Base-by-base conservation (phyloP, 345 rosid species). In the Acer saccharum region DNA sequence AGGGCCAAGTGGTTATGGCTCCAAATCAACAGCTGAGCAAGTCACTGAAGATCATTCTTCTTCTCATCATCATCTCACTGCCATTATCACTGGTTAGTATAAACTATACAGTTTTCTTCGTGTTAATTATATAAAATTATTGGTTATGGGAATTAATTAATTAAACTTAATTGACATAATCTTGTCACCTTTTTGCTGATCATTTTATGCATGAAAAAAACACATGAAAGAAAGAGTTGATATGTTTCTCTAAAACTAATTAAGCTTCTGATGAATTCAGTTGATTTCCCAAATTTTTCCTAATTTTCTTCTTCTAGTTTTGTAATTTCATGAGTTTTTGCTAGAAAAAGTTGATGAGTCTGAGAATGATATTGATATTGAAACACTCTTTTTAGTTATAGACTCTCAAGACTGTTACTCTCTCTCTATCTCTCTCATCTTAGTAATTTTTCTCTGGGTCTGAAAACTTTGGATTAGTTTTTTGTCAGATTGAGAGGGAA, bases 1-100 rank as follows among this genome's bases (percentile, higher is more conserved):
- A 46, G 99, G 98, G n/a, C 93, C 99, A 16, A 95, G 96, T 75
- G 99, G 98, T 54, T 93, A 84, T 87, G 98, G 99, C 84, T 95
- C 99, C 13, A 92, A 87, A 64, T 85, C 99, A 25, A 93, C 98
- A 10, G 98, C 99, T 70, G 94, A 93, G 52, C 91, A 90, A 86
- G 98, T 93, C 75, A 86, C 92, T 29, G 80, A 81, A 52, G 78
- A 82, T 73, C 84, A 27, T 54, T 65, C 74, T 32, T 70, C 84
- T 72, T 68, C 81, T 75, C 81, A 79, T 27, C 85, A 81, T 75
- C 81, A 79, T 27, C 85, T 92, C 67, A 92, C 94, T 67, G 96
- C 94, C 25, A 85, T 92, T 39, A 75, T 92, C 87, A 92, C 93
- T 14, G 96, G 96, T 91, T 75, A 76, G 80, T 80, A 25, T 35